These are phyloP conservation scores for Trichosporon ovoides DNA, from an alignment of 1,284 basidiomycete genomes.

Conservation along the genomic window DNA sequence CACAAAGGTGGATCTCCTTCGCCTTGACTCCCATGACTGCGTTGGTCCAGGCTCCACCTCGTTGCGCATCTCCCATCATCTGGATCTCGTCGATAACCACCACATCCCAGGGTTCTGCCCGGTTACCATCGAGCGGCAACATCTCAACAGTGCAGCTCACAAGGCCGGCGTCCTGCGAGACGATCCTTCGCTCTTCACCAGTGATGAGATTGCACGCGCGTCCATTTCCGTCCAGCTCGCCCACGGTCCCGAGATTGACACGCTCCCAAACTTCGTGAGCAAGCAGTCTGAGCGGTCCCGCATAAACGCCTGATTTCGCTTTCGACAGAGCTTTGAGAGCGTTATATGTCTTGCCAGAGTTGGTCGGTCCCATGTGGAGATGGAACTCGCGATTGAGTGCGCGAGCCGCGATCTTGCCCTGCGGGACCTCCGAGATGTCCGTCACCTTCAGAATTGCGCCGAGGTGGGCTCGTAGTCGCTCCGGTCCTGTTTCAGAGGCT, in stretches of 20 bases:
- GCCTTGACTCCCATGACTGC: conserved; percentile 77
- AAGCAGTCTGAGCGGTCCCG: conserved; percentile 83
- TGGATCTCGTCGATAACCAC: conserved; percentile 97
- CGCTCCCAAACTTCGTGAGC: conserved; percentile 94
- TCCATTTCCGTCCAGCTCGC: conserved; percentile 50
- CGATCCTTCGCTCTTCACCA: conserved; percentile 79
- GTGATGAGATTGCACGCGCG: conserved; percentile 84
- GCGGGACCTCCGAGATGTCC: conserved; percentile 45
- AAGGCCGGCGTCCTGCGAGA: conserved; percentile 59
- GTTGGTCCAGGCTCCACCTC: conserved; percentile 78
- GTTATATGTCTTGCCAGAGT: conserved; percentile 93
- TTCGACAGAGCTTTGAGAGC: conserved; percentile 81
- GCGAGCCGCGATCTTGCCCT: conserved; percentile 47
- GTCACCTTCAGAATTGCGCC: conserved; percentile 39
- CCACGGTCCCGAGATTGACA: conserved; percentile 80
- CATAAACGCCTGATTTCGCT: conserved; percentile 71
- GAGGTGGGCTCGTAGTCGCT: conserved; percentile 27
- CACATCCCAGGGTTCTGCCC: conserved; percentile 59
- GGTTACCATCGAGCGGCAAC: conserved; percentile 52
- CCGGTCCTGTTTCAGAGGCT: conserved; percentile 3
- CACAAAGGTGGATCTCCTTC: conserved; percentile 86
- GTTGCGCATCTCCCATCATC: conserved; percentile 75
- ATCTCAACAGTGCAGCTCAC: conserved; percentile 90
- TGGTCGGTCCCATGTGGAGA: conserved; percentile 96
- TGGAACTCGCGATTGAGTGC: conserved; percentile 68